These are phyloP conservation scores for Monosporozyma yasuniensis DNA, from an alignment of 805 yeast species.

Conservation along the genomic window DNA sequence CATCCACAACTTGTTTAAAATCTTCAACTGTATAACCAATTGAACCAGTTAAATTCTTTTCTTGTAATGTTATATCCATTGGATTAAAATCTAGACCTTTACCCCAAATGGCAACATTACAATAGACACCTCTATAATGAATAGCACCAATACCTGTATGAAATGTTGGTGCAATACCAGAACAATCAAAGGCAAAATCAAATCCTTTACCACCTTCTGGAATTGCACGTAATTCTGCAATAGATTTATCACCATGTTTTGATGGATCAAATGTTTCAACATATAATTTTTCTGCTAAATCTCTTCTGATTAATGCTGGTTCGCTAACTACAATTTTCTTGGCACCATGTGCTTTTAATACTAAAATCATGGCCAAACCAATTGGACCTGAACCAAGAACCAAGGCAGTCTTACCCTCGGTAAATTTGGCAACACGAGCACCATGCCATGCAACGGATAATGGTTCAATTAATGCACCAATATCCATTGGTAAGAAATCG, in stretches of 20 bases:
- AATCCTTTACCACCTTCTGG: conserved; percentile 40
- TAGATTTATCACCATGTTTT: conserved; percentile 29
- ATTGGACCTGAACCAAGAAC: conserved; percentile 58
- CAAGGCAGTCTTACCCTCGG: conserved; percentile 38
- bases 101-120: conserved; percentile 61
- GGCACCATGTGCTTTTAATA: conserved; percentile 43
- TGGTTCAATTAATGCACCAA: conserved; percentile 52
- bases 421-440: conserved; percentile 37
- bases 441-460: conserved; percentile 53
- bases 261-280: conserved; percentile 45
- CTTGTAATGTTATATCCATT: conserved; percentile 47
- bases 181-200: conserved; percentile 45
- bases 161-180: conserved; percentile 44
- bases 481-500: conserved; percentile 37
- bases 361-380: conserved; percentile 50
- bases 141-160: conserved; percentile 42
- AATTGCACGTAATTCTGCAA: conserved; percentile 32
- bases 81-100: conserved; percentile 42
- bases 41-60: conserved; percentile 49
- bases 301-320: conserved; percentile 41
- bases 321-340: conserved; percentile 43
- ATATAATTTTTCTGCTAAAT: conserved; percentile 39
- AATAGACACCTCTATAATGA: conserved; percentile 47
- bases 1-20: conserved; percentile 46
- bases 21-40: conserved; percentile 52